Evolutionary conservation across 2,329 filamentous ascomycete species (phyloP), one percentile per base, ranked within the genome.

Genomic region (Dothideomycetidae sp.): DNA sequence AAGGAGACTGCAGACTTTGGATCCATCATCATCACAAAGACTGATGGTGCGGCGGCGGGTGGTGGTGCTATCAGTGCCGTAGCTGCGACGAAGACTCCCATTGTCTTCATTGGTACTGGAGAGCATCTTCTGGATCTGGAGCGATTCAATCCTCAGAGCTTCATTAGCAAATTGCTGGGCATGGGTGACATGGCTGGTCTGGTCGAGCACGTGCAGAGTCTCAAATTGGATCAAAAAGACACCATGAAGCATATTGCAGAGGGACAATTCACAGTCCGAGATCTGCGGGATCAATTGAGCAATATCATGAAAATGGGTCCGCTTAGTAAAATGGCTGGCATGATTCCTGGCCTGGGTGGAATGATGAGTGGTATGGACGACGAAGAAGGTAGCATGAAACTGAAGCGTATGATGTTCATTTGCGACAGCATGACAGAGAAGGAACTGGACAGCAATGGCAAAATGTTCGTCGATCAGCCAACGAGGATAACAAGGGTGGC

Each of bases 241-340:
- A 96, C 90, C 3, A 94, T 98, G 70, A 98, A 98, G 67, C 88
- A 98, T 63, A 92, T 98, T 47, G 81, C 84, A 5, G 88, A 94
- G 53, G 90, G 90, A 39, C 86, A 94, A 45, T 98, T 96, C 60
- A 93, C 90, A 0, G 73, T 98, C 21, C 80, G 90, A 39, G 90
- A 98, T 56, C 70, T 98, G 48, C 76, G 90, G 13, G 90, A 98
- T 56, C 92, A 98, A 55, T 75, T 98, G 10, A 81, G 80, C 41
- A 96, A 96, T 53, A 94, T 98, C 53, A 94, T 96, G 85, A 98
- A 98, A 65, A 96, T 98, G 90, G 90, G 90, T 0, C 90, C 90
- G 0, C 64, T 98, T 1, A 92, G 82, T 12, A 96, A 98, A 58
- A 92, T 98, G 74, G 92, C 88, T 0, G 85, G 86, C 50, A 98